Evolutionary conservation across 768 basidiomycete species (phyloP).

Genomic region (Tylopilus rubrobrunneus): DNA sequence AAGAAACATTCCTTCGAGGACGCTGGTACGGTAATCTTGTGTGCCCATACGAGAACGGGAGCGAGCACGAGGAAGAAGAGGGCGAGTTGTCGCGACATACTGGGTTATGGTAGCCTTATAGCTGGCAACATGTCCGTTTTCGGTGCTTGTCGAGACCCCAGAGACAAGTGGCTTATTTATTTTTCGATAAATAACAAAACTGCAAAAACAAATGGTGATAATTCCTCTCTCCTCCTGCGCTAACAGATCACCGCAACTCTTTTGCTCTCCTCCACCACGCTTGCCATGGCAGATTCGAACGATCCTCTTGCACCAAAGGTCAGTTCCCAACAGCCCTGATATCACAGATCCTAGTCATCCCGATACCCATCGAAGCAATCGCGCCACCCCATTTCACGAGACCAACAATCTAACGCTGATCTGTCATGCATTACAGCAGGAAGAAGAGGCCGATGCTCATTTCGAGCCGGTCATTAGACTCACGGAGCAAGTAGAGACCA

Average conservation of each 20-base stretch:
- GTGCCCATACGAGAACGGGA: conserved; percentile 44
- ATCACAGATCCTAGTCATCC: not conserved
- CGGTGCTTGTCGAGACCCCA: conserved; percentile 19
- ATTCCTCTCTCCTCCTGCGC: conserved; percentile 17
- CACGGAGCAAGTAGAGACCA: conserved; percentile 91
- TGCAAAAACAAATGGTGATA: conserved; percentile 19
- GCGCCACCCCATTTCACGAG: conserved; percentile 27
- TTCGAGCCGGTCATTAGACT: conserved; percentile 97
- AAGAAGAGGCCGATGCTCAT: conserved; percentile 83
- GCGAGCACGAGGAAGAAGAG: conserved; percentile 35
- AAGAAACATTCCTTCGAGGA: conserved; percentile 94
- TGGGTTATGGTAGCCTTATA: not conserved
- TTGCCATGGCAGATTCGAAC: conserved; percentile 51
- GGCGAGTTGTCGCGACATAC: conserved; percentile 38
- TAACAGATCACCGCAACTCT: conserved; percentile 9
- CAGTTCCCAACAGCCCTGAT: conserved; percentile 27
- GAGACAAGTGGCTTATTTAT: conserved; percentile 14
- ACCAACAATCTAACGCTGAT: conserved; percentile 22
- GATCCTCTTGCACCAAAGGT: conserved; percentile 74
- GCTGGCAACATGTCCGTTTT: conserved; percentile 5
- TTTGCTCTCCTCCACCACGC: conserved; percentile 9
- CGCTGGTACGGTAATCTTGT: conserved; percentile 72
- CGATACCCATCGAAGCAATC: conserved; percentile 23
- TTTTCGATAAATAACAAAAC: conserved; percentile 5
- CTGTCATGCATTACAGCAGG: conserved; percentile 31